Conservation (phyloP, 176 grass and related monocot species). For the Aegilops tauschii region DNA sequence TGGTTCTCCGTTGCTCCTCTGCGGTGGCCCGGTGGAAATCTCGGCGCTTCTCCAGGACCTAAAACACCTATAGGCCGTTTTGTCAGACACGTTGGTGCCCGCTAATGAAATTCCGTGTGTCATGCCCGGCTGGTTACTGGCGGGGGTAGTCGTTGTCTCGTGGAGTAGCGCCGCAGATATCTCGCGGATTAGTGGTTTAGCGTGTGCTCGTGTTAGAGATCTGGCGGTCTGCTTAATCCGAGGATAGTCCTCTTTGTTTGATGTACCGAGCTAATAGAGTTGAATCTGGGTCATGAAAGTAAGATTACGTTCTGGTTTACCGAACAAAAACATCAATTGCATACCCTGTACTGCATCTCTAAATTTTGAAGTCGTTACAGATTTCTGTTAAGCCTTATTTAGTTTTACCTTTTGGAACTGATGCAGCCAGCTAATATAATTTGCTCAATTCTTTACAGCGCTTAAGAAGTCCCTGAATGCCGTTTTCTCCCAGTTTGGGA, state of each 20-base stretch:
- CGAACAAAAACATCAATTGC: background rate
- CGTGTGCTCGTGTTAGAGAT: background rate
- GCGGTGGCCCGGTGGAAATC: background rate
- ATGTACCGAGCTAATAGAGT: background rate
- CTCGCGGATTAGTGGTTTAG: background rate
- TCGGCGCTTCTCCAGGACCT: background rate
- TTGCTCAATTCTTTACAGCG: conserved; percentile 47
- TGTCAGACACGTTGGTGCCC: background rate
- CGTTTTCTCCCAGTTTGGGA: conserved; percentile 95
- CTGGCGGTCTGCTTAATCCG: background rate
- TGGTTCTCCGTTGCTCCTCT: background rate
- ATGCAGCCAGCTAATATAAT: background rate
- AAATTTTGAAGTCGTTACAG: background rate
- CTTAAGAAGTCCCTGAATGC: conserved; percentile 92
- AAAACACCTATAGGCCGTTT: background rate
- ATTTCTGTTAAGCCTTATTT: background rate
- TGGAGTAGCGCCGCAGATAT: background rate
- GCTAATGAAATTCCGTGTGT: background rate
- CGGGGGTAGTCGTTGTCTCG: background rate
- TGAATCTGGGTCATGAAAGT: background rate
- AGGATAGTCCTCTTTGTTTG: background rate
- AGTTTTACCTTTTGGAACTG: background rate
- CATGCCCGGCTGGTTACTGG: background rate
- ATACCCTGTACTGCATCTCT: background rate
- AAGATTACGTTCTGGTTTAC: background rate